Evolutionary conservation across 1,284 basidiomycete genomes (phyloP), one percentile per base, ranked within the genome.

Genomic region (Tilletiaria anomala): DNA sequence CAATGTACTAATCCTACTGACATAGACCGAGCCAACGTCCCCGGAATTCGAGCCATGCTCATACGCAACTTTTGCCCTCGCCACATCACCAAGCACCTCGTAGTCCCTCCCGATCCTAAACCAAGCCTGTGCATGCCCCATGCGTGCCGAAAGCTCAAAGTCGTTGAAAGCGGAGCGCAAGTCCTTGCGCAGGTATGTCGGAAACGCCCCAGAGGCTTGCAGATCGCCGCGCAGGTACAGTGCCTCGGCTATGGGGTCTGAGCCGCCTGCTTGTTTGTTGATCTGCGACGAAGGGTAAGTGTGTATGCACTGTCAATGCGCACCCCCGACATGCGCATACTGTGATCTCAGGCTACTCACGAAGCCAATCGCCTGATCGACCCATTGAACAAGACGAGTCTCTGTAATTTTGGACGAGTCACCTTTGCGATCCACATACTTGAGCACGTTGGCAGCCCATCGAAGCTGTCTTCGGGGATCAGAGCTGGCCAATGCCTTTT

Each of bases 81-180:
- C 47, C 6, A 55, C 36, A 64, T 91, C 83, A 18, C 77, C 77
- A 47, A 89, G 85, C 40, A 77, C 78, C 70, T 94, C 89, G 63
- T 94, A 93, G 55, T 93, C 88, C 20, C 81, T 72, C 0, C 86
- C 88, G 2, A 93, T 76, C 35, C 80, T 74, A 70, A 87, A 93
- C 88, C 88, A 94, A 0, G 54, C 57, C 11, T 60, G 48, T 6
- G 61, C 51, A 40, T 46, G 60, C 3, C 63, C 63, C 47, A 58
- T 48, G 6, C 63, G 48, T 2, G 62, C 63, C 3, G 63, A 62
- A 14, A 54, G 53, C 43, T 66, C 63, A 60, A 85, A 91, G 63
- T 88, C 85, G 35, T 82, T 74, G 70, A 94, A 94, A 2, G 89
- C 86, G 3, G 75, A 67, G 14, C 83, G 75, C 4, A 81, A 79